These are phyloP conservation scores for Torulaspora indica DNA, from an alignment of 805 yeast genomes.

Conservation along the genomic window DNA sequence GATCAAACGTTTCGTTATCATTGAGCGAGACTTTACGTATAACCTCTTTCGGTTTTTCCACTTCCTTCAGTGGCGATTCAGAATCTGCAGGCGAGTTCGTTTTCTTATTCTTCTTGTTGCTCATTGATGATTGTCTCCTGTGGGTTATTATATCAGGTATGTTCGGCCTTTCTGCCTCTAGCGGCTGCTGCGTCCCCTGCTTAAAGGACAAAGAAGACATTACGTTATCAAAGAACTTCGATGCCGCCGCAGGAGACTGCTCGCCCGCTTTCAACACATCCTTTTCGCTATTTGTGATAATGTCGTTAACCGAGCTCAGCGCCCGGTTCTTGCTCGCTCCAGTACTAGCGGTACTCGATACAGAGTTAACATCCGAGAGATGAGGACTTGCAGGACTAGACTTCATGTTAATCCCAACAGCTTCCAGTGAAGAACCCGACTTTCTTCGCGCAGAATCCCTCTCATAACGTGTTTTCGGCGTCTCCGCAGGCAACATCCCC, in stretches of 20 bases:
- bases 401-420: slow-evolving; percentile 20
- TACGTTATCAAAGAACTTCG: slow-evolving; percentile 25
- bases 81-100: slow-evolving; percentile 8
- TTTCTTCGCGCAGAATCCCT: slow-evolving; percentile 9
- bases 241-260: slow-evolving; percentile 7
- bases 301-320: slow-evolving; percentile 20
- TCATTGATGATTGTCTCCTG: slow-evolving; percentile 27
- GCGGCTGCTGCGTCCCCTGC: slow-evolving; percentile 5
- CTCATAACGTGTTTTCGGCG: not conserved
- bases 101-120: slow-evolving; percentile 6
- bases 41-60: slow-evolving; percentile 25
- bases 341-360: slow-evolving; percentile 17
- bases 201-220: slow-evolving; percentile 21
- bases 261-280: slow-evolving; percentile 3
- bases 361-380: slow-evolving; percentile 24
- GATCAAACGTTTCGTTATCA: slow-evolving; percentile 22
- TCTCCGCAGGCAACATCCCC: not conserved
- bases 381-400: slow-evolving; percentile 32
- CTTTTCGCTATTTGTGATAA: slow-evolving; percentile 13
- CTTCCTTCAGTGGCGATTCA: slow-evolving; percentile 19
- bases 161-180: slow-evolving; percentile 3
- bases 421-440: slow-evolving; percentile 15
- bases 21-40: slow-evolving; percentile 7
- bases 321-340: slow-evolving; percentile 16
- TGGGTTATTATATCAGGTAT: slow-evolving; percentile 33